phyloP scores from a whole-genome alignment of 106 monocot species.

The Acorus calamus region DNA sequence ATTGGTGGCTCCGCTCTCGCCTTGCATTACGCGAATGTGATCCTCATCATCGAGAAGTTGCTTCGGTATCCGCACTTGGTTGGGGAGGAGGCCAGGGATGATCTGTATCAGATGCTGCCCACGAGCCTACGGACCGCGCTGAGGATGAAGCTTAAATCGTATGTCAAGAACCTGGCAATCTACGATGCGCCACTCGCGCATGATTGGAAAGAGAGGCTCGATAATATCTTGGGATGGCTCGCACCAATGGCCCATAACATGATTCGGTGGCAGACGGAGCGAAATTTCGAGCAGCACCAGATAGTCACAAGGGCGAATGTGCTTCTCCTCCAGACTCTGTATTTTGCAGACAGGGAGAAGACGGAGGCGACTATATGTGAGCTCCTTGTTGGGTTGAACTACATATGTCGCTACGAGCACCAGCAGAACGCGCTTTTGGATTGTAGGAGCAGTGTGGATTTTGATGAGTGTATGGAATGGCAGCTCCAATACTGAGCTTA shows the following conservation, averaged over 20 bases:
- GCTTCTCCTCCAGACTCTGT: constrained; percentile 10
- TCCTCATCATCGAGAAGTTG: constrained; percentile 4
- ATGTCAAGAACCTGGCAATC: too few species aligned
- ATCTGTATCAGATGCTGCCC: constrained; percentile 19
- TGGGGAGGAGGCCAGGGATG: constrained; percentile 10
- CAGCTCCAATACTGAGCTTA: too few species aligned
- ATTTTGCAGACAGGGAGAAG: constrained; percentile 14
- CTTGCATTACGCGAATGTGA: constrained; percentile 10
- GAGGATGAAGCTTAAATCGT: not conserved
- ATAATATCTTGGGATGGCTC: constrained; percentile 1
- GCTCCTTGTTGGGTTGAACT: constrained; percentile 9
- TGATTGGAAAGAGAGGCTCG: too few species aligned
- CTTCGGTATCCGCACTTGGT: constrained; percentile 1
- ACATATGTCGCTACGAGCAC: not conserved
- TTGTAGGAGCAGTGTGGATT: too few species aligned
- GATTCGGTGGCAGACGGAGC: constrained; percentile 12
- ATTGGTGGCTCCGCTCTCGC: constrained; percentile 5
- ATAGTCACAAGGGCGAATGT: constrained; percentile 7
- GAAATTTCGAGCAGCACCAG: constrained; percentile 15
- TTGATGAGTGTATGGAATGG: too few species aligned
- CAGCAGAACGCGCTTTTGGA: too few species aligned
- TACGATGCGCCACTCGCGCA: too few species aligned
- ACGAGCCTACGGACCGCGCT: not conserved
- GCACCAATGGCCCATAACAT: constrained; percentile 15
- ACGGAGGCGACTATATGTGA: constrained; percentile 10